These are phyloP conservation scores for Fusarium devonianum DNA, from an alignment of 2,329 filamentous ascomycete species.

Conservation along the genomic window DNA sequence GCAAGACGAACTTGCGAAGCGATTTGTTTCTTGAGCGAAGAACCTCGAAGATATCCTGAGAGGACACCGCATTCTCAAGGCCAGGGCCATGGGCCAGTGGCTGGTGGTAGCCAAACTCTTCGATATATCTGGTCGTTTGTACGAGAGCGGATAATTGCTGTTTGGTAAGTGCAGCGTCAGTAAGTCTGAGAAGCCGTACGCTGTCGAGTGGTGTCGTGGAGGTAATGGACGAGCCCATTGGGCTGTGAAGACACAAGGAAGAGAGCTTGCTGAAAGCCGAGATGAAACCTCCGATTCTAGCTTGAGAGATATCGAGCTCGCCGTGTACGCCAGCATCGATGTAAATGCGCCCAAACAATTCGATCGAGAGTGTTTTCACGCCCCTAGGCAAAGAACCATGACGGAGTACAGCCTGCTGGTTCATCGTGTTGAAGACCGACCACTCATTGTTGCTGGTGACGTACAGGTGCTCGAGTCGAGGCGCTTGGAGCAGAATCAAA, in stretches of 20 bases:
- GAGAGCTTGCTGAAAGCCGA: neutral
- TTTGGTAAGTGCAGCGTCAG: accelerated
- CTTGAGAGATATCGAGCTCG: neutral
- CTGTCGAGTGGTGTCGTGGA: neutral
- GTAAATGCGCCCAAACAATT: neutral
- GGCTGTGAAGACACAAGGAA: neutral
- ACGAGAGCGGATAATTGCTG: neutral
- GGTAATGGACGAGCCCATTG: neutral
- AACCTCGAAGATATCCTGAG: neutral
- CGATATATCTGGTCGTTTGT: neutral
- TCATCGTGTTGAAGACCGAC: neutral
- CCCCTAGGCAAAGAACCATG: neutral
- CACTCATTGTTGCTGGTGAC: neutral
- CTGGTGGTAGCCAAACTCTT: neutral
- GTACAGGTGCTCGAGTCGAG: neutral
- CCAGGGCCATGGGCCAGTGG: too few species aligned
- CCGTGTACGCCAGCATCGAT: neutral
- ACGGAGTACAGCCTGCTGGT: neutral
- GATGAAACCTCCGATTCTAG: neutral
- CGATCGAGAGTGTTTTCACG: neutral
- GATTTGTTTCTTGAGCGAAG: neutral
- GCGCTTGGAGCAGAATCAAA: neutral
- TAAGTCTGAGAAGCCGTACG: neutral
- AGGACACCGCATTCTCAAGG: neutral
- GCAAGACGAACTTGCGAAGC: too few species aligned